Base-by-base conservation (phyloP, 495 filamentous ascomycete species). In the Trichoderma gamsii region DNA sequence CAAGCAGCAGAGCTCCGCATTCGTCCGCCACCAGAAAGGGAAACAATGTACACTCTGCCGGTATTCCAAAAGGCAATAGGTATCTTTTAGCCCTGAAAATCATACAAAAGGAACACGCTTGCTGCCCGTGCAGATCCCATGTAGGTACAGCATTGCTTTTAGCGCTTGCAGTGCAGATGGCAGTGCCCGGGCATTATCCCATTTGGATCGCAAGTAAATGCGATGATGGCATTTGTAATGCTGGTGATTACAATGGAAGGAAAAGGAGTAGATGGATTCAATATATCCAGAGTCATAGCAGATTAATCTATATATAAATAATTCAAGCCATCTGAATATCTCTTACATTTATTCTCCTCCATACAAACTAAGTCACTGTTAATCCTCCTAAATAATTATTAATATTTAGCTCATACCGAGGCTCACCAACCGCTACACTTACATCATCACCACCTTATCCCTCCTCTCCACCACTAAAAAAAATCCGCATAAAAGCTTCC, bases 181-280 rank as follows among this genome's bases (percentile, higher is more conserved):
- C 15, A 21, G 18, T 52, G 43, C 43, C 18, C 12, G 9, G 0
- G 43, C 43, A 52, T 38, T 38, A 52, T 25, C 49, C 5, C 25
- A 16, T n/a, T 18, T 52, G 18, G 21, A 52, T n/a, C n/a, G n/a
- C n/a, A 21, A 23, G 18, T 18, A 52, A n/a, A 52, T 6, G 18
- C 16, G 49, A 52, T 52, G 49, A 52, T 52, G 49, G 18, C 49
- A 52, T 52, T 52, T 52, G 49, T 52, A 52, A 52, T 52, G 15
- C 16, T 21, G 49, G 18, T n/a, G 7, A 46, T 16, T 16, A 46
- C 49, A n/a, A 9, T 9, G 49, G n/a, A 9, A n/a, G 3, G 6
- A 8, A 18, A 9, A 21, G 18, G 49, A 21, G 49, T 2, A n/a
- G 5, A 49, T 52, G n/a, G 21, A 21, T 52, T 8, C 49, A 21